Evolutionary conservation across 805 yeast genomes (phyloP).

Genomic region (Starmerella vitae): DNA sequence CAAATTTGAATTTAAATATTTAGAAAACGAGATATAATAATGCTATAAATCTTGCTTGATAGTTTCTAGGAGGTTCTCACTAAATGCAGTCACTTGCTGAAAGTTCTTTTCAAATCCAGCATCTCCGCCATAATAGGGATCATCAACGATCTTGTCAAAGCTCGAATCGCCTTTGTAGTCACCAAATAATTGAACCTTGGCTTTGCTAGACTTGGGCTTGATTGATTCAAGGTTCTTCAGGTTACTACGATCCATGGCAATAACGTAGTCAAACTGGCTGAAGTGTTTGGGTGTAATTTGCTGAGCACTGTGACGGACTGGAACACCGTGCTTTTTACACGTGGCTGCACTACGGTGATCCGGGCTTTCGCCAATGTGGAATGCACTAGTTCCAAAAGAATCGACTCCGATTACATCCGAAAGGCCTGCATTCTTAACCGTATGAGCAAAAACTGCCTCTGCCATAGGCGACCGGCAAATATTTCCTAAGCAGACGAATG

Average conservation of each 20-base stretch:
- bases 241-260: slow-evolving; percentile 45
- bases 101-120: slow-evolving; percentile 73
- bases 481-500: slow-evolving; percentile 84
- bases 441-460: slow-evolving; percentile 71
- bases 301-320: slow-evolving; percentile 64
- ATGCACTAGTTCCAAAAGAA: slow-evolving; percentile 80
- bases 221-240: slow-evolving; percentile 24
- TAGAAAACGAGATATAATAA: slow-evolving; percentile 30
- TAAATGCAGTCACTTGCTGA: slow-evolving; percentile 60
- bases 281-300: slow-evolving; percentile 62
- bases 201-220: slow-evolving; percentile 39
- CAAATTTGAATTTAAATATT: slow-evolving; percentile 35
- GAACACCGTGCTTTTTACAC: slow-evolving; percentile 58
- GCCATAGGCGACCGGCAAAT: slow-evolving; percentile 99
- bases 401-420: slow-evolving; percentile 40
- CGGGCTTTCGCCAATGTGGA: slow-evolving; percentile 71
- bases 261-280: slow-evolving; percentile 39
- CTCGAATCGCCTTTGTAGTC: slow-evolving; percentile 50
- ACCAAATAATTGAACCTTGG: slow-evolving; percentile 56
- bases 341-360: slow-evolving; percentile 60
- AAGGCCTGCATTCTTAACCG: slow-evolving; percentile 40
- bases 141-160: slow-evolving; percentile 52
- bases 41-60: slow-evolving; percentile 10
- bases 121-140: slow-evolving; percentile 85
- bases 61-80: slow-evolving; percentile 47